Evolutionary conservation across 352 stramenopile genomes (phyloP).

Genomic region (Pythium scleroteichum): DNA sequence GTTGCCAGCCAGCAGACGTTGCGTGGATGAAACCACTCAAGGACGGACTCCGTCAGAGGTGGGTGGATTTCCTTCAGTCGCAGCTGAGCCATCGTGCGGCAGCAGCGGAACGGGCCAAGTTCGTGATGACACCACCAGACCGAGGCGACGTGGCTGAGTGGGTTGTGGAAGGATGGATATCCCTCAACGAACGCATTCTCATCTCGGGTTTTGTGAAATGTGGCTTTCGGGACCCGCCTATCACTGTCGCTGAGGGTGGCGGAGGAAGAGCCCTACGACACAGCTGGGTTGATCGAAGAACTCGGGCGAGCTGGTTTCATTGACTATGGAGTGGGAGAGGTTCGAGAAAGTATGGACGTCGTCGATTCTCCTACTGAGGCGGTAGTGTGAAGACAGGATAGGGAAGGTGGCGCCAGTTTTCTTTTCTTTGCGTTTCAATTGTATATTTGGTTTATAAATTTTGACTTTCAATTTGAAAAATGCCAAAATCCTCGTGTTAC

Average conservation of each 20-base stretch:
- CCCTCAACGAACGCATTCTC: constrained; percentile 8
- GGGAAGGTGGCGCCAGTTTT: too few species aligned
- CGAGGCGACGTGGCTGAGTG: constrained; percentile 12
- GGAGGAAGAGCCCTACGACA: not conserved
- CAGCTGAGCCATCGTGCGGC: constrained; percentile 4
- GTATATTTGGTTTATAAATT: not conserved
- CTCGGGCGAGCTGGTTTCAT: not conserved
- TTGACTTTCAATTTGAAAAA: not conserved
- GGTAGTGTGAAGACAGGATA: not conserved
- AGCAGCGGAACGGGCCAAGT: not conserved
- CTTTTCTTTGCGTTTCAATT: too few species aligned
- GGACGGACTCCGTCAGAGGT: constrained; percentile 9
- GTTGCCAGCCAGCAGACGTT: constrained; percentile 27
- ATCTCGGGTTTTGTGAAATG: constrained; percentile 12
- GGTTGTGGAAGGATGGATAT: not conserved
- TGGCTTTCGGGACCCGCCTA: not conserved
- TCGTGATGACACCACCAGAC: constrained; percentile 8
- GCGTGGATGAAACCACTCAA: constrained; percentile 30
- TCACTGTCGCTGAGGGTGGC: not conserved
- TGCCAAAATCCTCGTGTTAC: not conserved
- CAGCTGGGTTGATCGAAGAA: not conserved
- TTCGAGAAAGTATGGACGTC: not conserved
- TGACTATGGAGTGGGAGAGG: not conserved
- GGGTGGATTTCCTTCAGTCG: constrained; percentile 11
- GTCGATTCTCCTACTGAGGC: not conserved